Base-by-base conservation (phyloP, 2,329 filamentous ascomycete species). In the Venturiaceae sp. region DNA sequence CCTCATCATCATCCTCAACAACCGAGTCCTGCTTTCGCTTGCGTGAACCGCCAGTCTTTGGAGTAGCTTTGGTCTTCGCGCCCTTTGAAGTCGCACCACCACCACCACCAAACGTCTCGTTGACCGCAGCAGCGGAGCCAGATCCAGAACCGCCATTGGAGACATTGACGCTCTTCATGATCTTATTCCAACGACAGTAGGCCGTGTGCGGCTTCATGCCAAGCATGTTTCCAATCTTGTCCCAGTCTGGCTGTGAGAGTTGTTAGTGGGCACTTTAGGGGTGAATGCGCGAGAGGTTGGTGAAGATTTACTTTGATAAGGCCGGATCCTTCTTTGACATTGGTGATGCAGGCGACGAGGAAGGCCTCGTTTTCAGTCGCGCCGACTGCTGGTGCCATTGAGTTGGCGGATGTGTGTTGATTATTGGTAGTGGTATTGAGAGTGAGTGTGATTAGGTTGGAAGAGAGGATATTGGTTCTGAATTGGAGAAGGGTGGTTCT, bases 121-220 rank as follows among this genome's bases (percentile, higher is more conserved):
- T 53, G 32, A 34, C 34, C 13, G 32, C 52, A 19, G 23, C 34
- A 5, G 32, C 52, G 5, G 32, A 37, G 16, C 52, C 52, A 9
- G 30, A 34, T 13, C 23, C 52, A 19, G 32, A 23, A 23, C 34
- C 34, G 11, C 52, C 32, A 5, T 34, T 37, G 3, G 30, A 23
- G 32, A 36, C 8, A n/a, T 37, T 37, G 21, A 37, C 52, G 5
- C 5, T 34, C 21, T 53, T 53, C 52, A 37, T 53, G 5, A 53
- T 37, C 2, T 53, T 34, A n/a, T 44, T 44, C 34, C 37, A 56
- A n/a, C 55, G 55, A 21, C 55, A 58, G 41, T 58, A 58, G 30
- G 44, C 39, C 23, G 55, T 58, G 41, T 58, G 55, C 8, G 26
- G 37, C 28, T 58, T 58, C 30, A 58, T 58, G 55, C 19, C 16